A percentile compares a stretch with the other conserved stretches of the same genome.
Evolutionary conservation across 352 stramenopile genomes (phyloP).

Genomic region (Bremia lactucae): DNA sequence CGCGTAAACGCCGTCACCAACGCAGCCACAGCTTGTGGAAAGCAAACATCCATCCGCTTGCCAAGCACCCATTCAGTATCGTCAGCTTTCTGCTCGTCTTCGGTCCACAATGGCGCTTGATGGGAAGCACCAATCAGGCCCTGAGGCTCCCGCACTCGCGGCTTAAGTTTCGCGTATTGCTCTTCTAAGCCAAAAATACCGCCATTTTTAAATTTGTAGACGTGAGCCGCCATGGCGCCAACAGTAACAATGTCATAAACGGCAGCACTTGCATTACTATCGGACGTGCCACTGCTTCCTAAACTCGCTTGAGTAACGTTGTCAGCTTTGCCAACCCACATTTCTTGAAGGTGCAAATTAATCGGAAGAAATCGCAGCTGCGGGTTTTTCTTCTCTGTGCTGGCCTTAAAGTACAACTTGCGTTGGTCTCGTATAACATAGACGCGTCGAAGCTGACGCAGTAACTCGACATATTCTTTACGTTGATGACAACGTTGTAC

Average conservation of each 20-base stretch:
- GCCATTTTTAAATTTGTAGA: constrained; percentile 86
- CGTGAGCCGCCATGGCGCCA: constrained; percentile 73
- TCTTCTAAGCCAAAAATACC: constrained; percentile 68
- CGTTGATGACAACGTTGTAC: constrained; percentile 44
- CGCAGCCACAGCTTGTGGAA: constrained; percentile 64
- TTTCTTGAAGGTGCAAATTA: constrained; percentile 80
- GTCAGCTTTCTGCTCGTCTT: constrained; percentile 74
- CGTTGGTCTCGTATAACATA: constrained; percentile 61
- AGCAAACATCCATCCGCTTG: constrained; percentile 80
- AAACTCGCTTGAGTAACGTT: constrained; percentile 26
- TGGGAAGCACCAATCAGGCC: constrained; percentile 36
- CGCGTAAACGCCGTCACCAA: constrained; percentile 75
- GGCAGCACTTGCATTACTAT: constrained; percentile 16
- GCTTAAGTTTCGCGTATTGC: constrained; percentile 59
- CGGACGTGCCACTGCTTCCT: constrained; percentile 18
- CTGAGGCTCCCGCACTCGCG: constrained; percentile 37
- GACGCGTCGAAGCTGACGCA: constrained; percentile 47
- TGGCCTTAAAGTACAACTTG: constrained; percentile 82
- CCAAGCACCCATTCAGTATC: constrained; percentile 65
- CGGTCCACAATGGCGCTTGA: constrained; percentile 68
- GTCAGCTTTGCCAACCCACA: constrained; percentile 68
- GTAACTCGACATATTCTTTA: constrained; percentile 63
- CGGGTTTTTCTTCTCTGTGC: constrained; percentile 78
- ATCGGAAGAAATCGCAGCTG: constrained; percentile 72
- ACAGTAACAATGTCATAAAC: constrained; percentile 84